These are phyloP conservation scores for Yamadazyma songkhlaensis DNA, from an alignment of 1,139 yeast species.

Conservation along the genomic window DNA sequence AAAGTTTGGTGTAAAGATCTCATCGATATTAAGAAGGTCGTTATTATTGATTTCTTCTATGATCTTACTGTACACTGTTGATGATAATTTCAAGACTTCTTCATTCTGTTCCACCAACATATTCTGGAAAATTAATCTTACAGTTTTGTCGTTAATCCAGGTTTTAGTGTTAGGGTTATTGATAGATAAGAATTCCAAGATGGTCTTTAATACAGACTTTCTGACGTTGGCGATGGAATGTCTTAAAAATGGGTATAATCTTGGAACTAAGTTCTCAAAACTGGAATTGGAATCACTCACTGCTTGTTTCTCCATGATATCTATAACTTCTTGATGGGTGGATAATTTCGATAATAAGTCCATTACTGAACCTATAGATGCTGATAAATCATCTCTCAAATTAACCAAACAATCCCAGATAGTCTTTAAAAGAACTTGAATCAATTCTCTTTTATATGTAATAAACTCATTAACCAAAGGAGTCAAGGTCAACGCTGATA, in stretches of 20 bases:
- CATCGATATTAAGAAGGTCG: constrained; percentile 39
- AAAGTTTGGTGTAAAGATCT: constrained; percentile 50
- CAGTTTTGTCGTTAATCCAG: constrained; percentile 76
- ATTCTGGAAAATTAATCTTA: constrained; percentile 82
- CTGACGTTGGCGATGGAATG: constrained; percentile 93
- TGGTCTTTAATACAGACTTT: constrained; percentile 79
- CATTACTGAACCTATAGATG: constrained; percentile 96
- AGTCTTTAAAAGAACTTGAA: constrained; percentile 66
- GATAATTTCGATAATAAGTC: constrained; percentile 87
- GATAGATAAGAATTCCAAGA: constrained; percentile 72
- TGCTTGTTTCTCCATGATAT: constrained; percentile 65
- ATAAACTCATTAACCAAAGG: constrained; percentile 90
- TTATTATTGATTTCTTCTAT: constrained; percentile 43
- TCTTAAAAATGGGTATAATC: constrained; percentile 86
- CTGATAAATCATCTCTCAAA: constrained; percentile 85
- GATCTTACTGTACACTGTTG: constrained; percentile 58
- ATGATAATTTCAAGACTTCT: constrained; percentile 65
- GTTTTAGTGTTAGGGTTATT: constrained; percentile 61
- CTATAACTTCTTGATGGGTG: constrained; percentile 74
- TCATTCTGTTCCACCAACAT: constrained; percentile 83
- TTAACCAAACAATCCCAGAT: constrained; percentile 88
- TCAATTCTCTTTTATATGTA: constrained; percentile 53
- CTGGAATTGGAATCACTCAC: constrained; percentile 47
- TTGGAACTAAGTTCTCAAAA: constrained; percentile 79
- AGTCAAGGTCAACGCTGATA: constrained; percentile 87